These are phyloP conservation scores for Plasmodium gallinaceum DNA, from an alignment of 169 alveolate species.

Conservation along the genomic window DNA sequence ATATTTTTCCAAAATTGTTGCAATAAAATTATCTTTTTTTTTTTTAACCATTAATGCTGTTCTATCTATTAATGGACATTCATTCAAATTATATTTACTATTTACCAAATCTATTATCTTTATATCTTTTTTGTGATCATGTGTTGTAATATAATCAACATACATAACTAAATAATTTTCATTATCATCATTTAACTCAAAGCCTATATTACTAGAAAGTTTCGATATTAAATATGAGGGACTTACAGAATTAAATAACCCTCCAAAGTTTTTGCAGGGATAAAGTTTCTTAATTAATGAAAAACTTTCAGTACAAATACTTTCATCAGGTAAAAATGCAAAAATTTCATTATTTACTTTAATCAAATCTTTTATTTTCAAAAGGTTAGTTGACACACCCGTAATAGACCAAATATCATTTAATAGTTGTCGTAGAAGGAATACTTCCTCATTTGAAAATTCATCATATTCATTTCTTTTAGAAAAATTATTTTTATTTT, in stretches of 20 bases:
- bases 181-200: slow-evolving; percentile 56
- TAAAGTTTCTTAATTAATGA: slow-evolving; percentile 64
- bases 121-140: slow-evolving; percentile 61
- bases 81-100: slow-evolving; percentile 52
- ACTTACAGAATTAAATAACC: slow-evolving; percentile 64
- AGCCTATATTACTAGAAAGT: slow-evolving; percentile 63
- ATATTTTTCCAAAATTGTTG: slow-evolving; percentile 55
- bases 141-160: slow-evolving; percentile 65
- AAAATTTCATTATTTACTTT: slow-evolving; percentile 67
- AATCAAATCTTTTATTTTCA: slow-evolving; percentile 58
- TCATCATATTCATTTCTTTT: slow-evolving; percentile 39
- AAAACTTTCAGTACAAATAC: slow-evolving; percentile 69
- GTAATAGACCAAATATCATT: slow-evolving; percentile 75
- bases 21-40: slow-evolving; percentile 33
- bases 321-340: slow-evolving; percentile 76
- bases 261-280: slow-evolving; percentile 76
- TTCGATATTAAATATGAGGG: slow-evolving; percentile 47
- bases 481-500: slow-evolving; percentile 7
- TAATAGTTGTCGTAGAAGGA: slow-evolving; percentile 43
- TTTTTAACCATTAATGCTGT: slow-evolving; percentile 56
- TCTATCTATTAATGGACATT: slow-evolving; percentile 63
- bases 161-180: slow-evolving; percentile 55
- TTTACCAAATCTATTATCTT: slow-evolving; percentile 45
- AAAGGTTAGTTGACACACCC: slow-evolving; percentile 70
- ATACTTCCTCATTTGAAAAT: slow-evolving; percentile 70